Evolutionary conservation across 345 rosid genomes (phyloP).

Genomic region (Fremontodendron californicum): DNA sequence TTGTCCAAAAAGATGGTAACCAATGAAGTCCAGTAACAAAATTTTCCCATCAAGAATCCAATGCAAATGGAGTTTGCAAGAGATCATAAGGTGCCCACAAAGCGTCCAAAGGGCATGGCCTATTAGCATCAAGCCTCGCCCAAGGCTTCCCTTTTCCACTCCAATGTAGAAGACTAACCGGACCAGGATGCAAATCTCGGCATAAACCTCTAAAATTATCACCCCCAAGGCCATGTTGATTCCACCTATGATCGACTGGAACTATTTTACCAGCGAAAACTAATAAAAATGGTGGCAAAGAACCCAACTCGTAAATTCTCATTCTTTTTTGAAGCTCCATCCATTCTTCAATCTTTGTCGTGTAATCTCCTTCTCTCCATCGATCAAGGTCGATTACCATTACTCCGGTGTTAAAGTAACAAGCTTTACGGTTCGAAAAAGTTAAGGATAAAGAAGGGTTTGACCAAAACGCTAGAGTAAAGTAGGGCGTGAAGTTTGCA

Average conservation of each 20-base stretch:
- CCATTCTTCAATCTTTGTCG: constrained; percentile 79
- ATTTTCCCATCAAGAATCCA: constrained; percentile 37
- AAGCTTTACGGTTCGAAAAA: constrained; percentile 44
- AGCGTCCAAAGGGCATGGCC: constrained; percentile 58
- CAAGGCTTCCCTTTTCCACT: constrained; percentile 75
- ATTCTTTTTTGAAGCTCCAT: constrained; percentile 69
- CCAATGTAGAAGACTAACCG: constrained; percentile 61
- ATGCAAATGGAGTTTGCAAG: constrained; percentile 43
- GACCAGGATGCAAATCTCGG: constrained; percentile 56
- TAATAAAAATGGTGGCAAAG: constrained; percentile 57
- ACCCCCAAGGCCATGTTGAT: constrained; percentile 69
- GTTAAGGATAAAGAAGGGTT: constrained; percentile 60
- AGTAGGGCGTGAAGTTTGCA: constrained; percentile 80
- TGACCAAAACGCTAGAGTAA: constrained; percentile 70
- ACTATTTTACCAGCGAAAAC: constrained; percentile 71
- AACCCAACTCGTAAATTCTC: constrained; percentile 42
- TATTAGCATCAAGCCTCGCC: constrained; percentile 55
- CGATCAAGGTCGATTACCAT: constrained; percentile 86
- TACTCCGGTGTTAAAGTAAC: constrained; percentile 39
- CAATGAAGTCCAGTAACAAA: background rate
- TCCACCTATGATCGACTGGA: constrained; percentile 76
- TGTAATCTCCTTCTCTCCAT: constrained; percentile 74
- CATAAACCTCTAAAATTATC: constrained; percentile 54
- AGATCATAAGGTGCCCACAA: constrained; percentile 65
- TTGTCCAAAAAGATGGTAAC: background rate